These are phyloP conservation scores for Letharia lupina DNA, from an alignment of 495 filamentous ascomycete species.

Conservation along the genomic window DNA sequence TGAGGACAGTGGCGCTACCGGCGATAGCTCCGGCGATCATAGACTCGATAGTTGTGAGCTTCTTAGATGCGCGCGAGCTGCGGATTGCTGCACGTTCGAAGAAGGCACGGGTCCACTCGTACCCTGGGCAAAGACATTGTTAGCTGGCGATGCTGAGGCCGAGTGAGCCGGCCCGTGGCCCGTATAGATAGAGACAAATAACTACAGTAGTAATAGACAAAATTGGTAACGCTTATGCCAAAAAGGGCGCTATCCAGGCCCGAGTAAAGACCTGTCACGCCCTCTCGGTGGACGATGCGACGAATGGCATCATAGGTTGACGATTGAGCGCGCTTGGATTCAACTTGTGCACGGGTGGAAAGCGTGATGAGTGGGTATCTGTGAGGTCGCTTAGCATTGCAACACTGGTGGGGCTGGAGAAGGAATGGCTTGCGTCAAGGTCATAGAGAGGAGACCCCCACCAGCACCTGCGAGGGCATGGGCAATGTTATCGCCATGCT, in stretches of 20 bases:
- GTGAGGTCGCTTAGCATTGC: slow-evolving; percentile 12
- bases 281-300: slow-evolving; percentile 85
- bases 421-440: slow-evolving; percentile 60
- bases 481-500: slow-evolving; percentile 85
- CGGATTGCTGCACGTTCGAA: slow-evolving; percentile 75
- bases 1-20: slow-evolving; percentile 83
- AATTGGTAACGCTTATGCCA: slow-evolving; percentile 97
- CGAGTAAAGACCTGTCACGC: slow-evolving; percentile 76
- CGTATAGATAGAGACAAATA: not conserved
- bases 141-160: not conserved
- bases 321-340: slow-evolving; percentile 84
- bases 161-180: not conserved
- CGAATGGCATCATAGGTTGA: slow-evolving; percentile 71
- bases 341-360: slow-evolving; percentile 94
- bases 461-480: slow-evolving; percentile 83
- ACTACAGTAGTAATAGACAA: slow-evolving; percentile 97
- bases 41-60: slow-evolving; percentile 78
- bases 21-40: slow-evolving; percentile 96
- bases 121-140: slow-evolving; percentile 42
- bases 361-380: slow-evolving; percentile 96
- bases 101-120: slow-evolving; percentile 88
- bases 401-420: slow-evolving; percentile 5
- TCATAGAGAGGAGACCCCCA: slow-evolving; percentile 90
- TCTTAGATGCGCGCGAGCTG: slow-evolving; percentile 67
- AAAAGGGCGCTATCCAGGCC: slow-evolving; percentile 87